Conservation (phyloP, 805 yeast species). For the Starmerella scarabaei region DNA sequence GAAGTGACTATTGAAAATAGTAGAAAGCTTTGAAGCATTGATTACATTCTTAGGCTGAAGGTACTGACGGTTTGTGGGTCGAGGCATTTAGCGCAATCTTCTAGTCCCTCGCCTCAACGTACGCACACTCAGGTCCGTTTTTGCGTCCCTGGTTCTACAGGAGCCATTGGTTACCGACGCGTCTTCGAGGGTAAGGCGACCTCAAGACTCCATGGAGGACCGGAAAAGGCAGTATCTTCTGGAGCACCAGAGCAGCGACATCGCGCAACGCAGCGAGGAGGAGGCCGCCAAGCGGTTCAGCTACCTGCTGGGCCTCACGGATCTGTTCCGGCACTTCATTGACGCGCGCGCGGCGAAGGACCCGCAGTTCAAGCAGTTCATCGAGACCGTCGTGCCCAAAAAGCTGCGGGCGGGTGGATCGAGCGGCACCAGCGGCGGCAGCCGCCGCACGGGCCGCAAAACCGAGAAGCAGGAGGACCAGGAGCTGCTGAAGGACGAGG, state of each 20-base stretch:
- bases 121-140: no score
- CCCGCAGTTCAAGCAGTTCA: conserved; percentile 37
- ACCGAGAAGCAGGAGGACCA: conserved; percentile 95
- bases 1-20: no score
- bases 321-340: conserved; percentile 76
- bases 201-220: no score
- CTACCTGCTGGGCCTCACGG: conserved; percentile 70
- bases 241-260: conserved; percentile 21
- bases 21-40: no score
- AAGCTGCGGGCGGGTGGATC: conserved; percentile 8
- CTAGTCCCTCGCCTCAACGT: no score
- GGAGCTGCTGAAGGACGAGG: conserved; percentile 75
- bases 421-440: conserved; percentile 20
- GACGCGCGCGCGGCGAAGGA: conserved; percentile 71
- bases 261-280: conserved; percentile 28
- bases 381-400: conserved; percentile 22
- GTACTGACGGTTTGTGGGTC: no score
- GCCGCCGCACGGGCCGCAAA: conserved; percentile 52
- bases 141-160: no score
- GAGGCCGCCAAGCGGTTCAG: conserved; percentile 70
- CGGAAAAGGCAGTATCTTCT: conserved; percentile 22
- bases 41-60: no score
- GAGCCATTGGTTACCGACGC: no score
- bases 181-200: no score
- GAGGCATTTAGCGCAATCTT: no score